Base-by-base conservation (phyloP, 2,329 filamentous ascomycete species). In the Metarhizium sp. region DNA sequence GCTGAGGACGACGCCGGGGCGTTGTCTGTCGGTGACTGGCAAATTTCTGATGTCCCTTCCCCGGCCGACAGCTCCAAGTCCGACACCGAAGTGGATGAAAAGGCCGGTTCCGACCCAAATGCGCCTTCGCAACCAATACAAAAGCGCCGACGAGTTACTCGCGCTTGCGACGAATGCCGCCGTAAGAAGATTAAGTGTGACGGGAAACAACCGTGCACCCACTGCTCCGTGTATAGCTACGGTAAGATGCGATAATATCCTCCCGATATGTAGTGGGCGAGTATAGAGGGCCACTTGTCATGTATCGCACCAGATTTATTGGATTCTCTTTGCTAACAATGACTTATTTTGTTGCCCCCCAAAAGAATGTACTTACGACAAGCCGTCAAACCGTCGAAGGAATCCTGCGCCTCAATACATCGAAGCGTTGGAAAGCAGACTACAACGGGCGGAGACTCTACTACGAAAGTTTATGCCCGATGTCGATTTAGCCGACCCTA, bases 201-300 rank as follows among this genome's bases (percentile, higher is more conserved):
- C 68, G 88, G 88, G 62, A 90, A 91, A 70, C 88, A 92, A 68
- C 89, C 89, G 10, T 94, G 89, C 72, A 96, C 92, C 0, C 94
- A 97, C 71, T 99, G 94, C 71, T 95, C 92, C 11, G 91, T 97
- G 51, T 99, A 99, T 72, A 96, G 91, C 69, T 99, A 99, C 77
- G 92, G 94, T 96, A 79, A 67, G 79, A 14, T 42, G 29, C 38
- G 16, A 29, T 40, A 34, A 13, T 20, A 14, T 20, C 11, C 25
- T 30, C 45, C 45, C 4, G 11, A 4, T 6, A 48, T 48, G 8
- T 16, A 16, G 20, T 48, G 10, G 25, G 14, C 25, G n/a, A 45
- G 42, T 8, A 29, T 45, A 6, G n/a, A 13, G 14, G n/a, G 10
- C 32, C 10, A 11, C 32, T 8, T 34, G 32, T 10, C 32, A 34